Percentiles rank a stretch among this genome's conserved stretches.
These are phyloP conservation scores for Mortierella sp. DNA, from an alignment of 371 early-diverging fungal genomes.

Conservation along the genomic window DNA sequence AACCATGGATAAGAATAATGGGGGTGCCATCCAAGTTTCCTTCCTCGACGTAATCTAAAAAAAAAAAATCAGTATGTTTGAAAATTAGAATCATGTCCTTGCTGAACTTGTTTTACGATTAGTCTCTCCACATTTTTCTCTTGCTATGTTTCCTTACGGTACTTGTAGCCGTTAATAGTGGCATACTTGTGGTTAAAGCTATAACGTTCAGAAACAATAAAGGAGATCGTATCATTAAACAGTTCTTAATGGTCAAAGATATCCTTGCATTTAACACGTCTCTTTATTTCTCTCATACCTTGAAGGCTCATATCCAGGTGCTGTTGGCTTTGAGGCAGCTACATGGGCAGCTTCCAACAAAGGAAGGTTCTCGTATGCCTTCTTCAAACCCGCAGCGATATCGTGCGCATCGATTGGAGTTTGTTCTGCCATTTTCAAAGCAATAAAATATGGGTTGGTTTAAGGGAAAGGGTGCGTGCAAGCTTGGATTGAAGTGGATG, in stretches of 20 bases:
- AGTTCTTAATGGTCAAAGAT: neutral
- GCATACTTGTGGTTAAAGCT: constrained; percentile 45
- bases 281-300: neutral
- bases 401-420: too few species aligned
- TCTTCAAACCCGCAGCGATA: neutral
- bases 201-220: neutral
- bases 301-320: neutral
- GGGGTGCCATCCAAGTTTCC: constrained; percentile 62
- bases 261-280: too few species aligned
- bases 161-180: constrained; percentile 16
- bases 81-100: neutral
- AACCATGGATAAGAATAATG: constrained; percentile 77
- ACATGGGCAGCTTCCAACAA: neutral
- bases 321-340: neutral
- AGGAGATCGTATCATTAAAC: neutral
- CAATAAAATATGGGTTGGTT: neutral
- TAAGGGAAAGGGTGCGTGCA: too few species aligned
- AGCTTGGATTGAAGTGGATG: too few species aligned
- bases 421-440: neutral
- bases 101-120: neutral
- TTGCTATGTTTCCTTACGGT: constrained; percentile 26
- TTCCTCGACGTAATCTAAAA: constrained; percentile 79
- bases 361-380: neutral
- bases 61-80: neutral
- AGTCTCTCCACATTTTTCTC: too few species aligned